phyloP scores from a whole-genome alignment of 768 basidiomycete species.

The Clitopilus hobsonii region DNA sequence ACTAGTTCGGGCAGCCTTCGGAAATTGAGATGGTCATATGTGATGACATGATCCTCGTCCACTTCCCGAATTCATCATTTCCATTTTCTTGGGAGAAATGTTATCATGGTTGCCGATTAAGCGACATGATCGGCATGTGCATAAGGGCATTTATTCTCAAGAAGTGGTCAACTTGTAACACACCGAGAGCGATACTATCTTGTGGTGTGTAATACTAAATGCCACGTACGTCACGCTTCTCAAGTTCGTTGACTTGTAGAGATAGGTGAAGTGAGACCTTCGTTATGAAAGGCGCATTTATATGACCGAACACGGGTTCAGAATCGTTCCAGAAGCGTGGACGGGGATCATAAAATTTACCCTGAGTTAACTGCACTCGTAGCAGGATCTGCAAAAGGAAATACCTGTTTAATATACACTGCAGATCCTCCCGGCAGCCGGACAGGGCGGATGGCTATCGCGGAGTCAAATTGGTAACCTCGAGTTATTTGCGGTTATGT shows the following conservation, averaged over 20 bases:
- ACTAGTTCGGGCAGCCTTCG: not conserved
- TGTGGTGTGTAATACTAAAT: too few relatives aligned
- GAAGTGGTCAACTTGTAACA: slow-evolving; percentile 7
- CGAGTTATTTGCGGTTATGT: not conserved
- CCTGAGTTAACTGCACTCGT: slow-evolving; percentile 1
- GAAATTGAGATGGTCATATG: not conserved
- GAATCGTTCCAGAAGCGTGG: slow-evolving; percentile 9
- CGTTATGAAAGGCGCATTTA: too few relatives aligned
- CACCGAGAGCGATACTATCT: not conserved
- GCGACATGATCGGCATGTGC: slow-evolving; percentile 17
- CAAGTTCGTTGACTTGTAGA: too few relatives aligned
- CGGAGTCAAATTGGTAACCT: slow-evolving; percentile 9
- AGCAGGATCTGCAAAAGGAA: slow-evolving; percentile 11
- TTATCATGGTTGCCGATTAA: not conserved
- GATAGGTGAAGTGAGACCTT: not conserved
- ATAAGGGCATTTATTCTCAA: slow-evolving; percentile 9
- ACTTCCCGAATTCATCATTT: not conserved
- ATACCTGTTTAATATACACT: slow-evolving; percentile 5
- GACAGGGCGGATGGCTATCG: slow-evolving; percentile 4
- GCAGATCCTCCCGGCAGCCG: slow-evolving; percentile 13
- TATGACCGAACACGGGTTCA: not conserved
- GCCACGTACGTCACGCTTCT: too few relatives aligned
- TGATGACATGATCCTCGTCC: not conserved
- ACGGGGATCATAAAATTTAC: slow-evolving; percentile 3
- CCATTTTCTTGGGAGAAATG: not conserved